A percentile compares a stretch with the other conserved stretches of the same genome.
These are phyloP conservation scores for Strobilomyces echinocephalus DNA, from an alignment of 768 basidiomycete species.

Conservation along the genomic window DNA sequence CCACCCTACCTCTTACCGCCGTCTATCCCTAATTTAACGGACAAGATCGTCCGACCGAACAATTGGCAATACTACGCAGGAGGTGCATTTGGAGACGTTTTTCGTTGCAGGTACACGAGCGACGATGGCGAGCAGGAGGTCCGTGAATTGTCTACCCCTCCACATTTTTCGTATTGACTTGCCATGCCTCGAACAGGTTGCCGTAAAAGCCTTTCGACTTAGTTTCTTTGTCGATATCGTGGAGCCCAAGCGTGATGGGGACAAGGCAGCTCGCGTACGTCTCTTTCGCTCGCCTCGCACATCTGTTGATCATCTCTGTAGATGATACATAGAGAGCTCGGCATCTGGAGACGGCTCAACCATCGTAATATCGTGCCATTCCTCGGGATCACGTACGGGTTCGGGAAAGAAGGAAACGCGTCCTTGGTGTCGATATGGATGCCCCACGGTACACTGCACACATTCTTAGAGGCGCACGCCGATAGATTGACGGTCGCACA, in stretches of 20 bases:
- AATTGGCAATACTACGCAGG: background rate
- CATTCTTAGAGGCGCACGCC: background rate
- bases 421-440: slow-evolving; percentile 11
- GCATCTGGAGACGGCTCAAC: slow-evolving; percentile 2
- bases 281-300: background rate
- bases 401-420: slow-evolving; percentile 1
- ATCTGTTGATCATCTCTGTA: background rate
- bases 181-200: background rate
- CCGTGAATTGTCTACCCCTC: background rate
- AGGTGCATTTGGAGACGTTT: slow-evolving; percentile 8
- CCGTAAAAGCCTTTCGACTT: slow-evolving; percentile 9
- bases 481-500: background rate
- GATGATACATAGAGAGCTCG: slow-evolving; percentile 7
- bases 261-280: background rate
- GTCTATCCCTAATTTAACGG: background rate
- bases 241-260: background rate
- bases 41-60: background rate
- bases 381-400: background rate
- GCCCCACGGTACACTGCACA: slow-evolving; percentile 2
- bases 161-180: background rate
- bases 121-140: slow-evolving; percentile 1
- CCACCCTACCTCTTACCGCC: background rate
- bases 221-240: slow-evolving; percentile 7
- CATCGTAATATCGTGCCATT: slow-evolving; percentile 6
- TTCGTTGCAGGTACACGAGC: background rate